Evolutionary conservation across 2,329 filamentous ascomycete species (phyloP), one percentile per base, ranked within the genome.

Genomic region (Trichoderma brevicompactum): DNA sequence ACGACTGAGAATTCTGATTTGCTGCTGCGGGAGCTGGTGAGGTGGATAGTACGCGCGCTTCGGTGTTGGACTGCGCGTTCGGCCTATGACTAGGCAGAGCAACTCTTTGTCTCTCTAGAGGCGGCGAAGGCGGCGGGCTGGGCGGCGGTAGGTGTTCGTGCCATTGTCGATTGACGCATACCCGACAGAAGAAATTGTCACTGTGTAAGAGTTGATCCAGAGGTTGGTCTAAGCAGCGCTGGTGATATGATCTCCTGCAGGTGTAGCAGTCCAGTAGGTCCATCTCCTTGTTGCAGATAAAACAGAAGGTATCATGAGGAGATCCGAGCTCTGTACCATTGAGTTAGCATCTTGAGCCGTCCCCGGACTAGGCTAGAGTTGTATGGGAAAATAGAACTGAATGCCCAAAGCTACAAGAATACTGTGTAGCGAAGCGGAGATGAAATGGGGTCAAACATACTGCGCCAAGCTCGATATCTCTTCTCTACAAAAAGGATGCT

Each of bases 391-490:
- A 5, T 12, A 54, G 19, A 34, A 13, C 17, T 19, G 15, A 44
- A 32, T 15, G 46, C 46, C 7, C n/a, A 19, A 10, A 3, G 32
- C n/a, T 15, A 52, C 9, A 32, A 34, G 8, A 36, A 36, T 13
- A 15, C 6, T 15, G 2, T 7, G 7, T 53, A 19, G 15, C n/a
- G 49, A 5, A 36, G n/a, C 32, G 7, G 8, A 6, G 7, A 23
- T 6, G 19, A 32, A 41, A 32, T 12, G 5, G n/a, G 48, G 13
- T 34, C 10, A 15, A 63, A 59, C 62, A 58, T 38, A 65, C 62
- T 58, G 13, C 62, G 53, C 62, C 62, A 65, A 13, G 46, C 36
- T 52, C 54, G 62, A 44, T 65, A 65, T 65, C 62, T 58, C 34
- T 44, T 58, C 28, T 50, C 62, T 65, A 23, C 7, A 32, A 19